Conservation (phyloP, 1,139 yeast genomes). For the Pneumocystis sp. region DNA sequence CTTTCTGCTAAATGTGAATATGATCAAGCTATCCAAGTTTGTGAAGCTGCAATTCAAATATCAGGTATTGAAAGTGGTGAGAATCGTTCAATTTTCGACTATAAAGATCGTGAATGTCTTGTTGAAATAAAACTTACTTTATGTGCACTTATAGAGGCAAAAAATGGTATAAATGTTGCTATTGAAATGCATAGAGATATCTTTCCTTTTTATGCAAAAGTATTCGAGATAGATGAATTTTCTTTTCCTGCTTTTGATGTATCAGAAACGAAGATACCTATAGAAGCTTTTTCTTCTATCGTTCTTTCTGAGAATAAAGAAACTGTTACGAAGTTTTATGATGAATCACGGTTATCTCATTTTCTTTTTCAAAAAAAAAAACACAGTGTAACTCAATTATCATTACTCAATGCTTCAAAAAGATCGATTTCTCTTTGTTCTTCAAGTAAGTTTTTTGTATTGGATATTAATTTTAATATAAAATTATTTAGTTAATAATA, state of each 20-base stretch:
- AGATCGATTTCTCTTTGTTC: neutral
- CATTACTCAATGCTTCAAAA: neutral
- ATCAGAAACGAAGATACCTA: neutral
- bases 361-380: neutral
- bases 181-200: neutral
- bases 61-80: neutral
- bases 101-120: neutral
- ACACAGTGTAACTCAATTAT: neutral
- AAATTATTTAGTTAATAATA: neutral
- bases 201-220: neutral
- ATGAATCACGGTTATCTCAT: neutral
- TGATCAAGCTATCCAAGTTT: neutral
- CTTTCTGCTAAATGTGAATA: neutral
- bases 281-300: neutral
- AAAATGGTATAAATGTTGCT: neutral
- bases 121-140: neutral
- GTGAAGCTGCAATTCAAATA: neutral
- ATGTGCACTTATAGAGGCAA: neutral
- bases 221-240: neutral
- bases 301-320: neutral
- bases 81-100: neutral
- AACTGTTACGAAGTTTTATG: neutral
- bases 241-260: neutral
- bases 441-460: neutral
- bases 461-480: neutral